These are phyloP conservation scores for Pseudogymnoascus sp. DNA, from an alignment of 2,329 filamentous ascomycete genomes.

Conservation along the genomic window DNA sequence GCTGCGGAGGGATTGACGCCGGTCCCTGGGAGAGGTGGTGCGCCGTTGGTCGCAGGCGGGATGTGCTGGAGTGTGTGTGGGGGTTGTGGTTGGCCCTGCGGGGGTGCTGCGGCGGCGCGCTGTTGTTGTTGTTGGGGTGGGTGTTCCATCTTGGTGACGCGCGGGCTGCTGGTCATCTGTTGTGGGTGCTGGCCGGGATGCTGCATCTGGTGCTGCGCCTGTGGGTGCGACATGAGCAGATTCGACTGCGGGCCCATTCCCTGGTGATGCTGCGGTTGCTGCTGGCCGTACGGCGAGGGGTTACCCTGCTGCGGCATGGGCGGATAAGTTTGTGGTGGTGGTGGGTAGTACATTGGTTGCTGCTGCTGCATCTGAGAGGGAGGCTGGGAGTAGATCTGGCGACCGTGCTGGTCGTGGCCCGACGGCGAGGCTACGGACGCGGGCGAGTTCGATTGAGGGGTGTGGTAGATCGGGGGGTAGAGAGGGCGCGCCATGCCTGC, in stretches of 20 bases:
- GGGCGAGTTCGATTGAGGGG: conserved; percentile 89
- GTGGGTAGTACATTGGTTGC: conserved; percentile 67
- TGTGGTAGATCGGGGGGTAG: conserved; percentile 72
- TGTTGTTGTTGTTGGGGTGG: conserved; percentile 55
- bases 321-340: conserved; percentile 45
- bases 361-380: conserved; percentile 71
- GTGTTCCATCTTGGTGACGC: conserved; percentile 53
- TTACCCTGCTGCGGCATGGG: conserved; percentile 56
- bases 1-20: conserved; percentile 82
- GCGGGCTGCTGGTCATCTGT: conserved; percentile 53
- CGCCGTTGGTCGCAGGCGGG: conserved; percentile 34
- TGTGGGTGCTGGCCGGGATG: conserved; percentile 44
- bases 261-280: conserved; percentile 41
- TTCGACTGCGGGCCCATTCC: conserved; percentile 56
- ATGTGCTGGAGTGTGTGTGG: conserved; percentile 34
- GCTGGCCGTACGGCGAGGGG: conserved; percentile 53
- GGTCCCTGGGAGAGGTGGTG: conserved; percentile 29
- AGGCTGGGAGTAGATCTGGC: conserved; percentile 75
- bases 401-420: conserved; percentile 74
- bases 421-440: conserved; percentile 86
- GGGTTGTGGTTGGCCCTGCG: conserved; percentile 32
- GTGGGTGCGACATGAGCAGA: conserved; percentile 57
- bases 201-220: conserved; percentile 49
- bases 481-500: conserved; percentile 55
- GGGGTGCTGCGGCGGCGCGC: conserved; percentile 42